Conservation (phyloP, 768 basidiomycete species). For the Tylopilus cervinicoccineus region DNA sequence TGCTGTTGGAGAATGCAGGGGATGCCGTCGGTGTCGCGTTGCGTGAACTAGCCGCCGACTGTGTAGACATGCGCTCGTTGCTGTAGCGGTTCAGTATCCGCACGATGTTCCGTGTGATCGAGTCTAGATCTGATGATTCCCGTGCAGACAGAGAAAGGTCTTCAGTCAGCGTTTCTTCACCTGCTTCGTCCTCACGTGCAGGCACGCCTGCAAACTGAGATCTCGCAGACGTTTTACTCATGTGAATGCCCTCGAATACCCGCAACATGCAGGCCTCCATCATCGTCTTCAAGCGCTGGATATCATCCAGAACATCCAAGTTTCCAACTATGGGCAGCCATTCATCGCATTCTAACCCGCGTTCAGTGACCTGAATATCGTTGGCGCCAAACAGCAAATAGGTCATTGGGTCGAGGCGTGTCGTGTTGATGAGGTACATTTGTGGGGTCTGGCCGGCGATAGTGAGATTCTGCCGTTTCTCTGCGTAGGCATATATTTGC, state of each 20-base stretch:
- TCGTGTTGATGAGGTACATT: conserved; percentile 75
- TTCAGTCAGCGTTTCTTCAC: conserved; percentile 42
- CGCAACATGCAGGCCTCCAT: conserved; percentile 85
- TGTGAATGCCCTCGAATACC: conserved; percentile 80
- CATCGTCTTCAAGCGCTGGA: conserved; percentile 74
- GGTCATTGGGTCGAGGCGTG: conserved; percentile 81
- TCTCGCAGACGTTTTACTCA: conserved; percentile 31
- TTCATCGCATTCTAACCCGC: conserved; percentile 81
- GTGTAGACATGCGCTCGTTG: conserved; percentile 54
- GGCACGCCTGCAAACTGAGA: conserved; percentile 33
- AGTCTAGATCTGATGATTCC: conserved; percentile 74
- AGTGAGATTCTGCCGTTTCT: conserved; percentile 78
- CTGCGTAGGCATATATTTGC: conserved; percentile 76
- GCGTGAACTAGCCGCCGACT: conserved; percentile 59
- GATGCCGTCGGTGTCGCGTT: conserved; percentile 63
- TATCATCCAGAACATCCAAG: conserved; percentile 69
- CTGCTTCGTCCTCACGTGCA: conserved; percentile 48
- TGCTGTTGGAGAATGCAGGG: conserved; percentile 38
- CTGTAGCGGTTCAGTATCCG: conserved; percentile 67
- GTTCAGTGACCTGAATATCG: conserved; percentile 61
- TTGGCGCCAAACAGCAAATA: conserved; percentile 92
- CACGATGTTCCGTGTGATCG: conserved; percentile 71
- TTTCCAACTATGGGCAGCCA: conserved; percentile 86
- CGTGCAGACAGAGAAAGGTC: conserved; percentile 55
- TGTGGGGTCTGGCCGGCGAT: conserved; percentile 43